These are phyloP conservation scores for Obelidium mucronatum DNA, from an alignment of 192 early-diverging fungal genomes.

Conservation along the genomic window DNA sequence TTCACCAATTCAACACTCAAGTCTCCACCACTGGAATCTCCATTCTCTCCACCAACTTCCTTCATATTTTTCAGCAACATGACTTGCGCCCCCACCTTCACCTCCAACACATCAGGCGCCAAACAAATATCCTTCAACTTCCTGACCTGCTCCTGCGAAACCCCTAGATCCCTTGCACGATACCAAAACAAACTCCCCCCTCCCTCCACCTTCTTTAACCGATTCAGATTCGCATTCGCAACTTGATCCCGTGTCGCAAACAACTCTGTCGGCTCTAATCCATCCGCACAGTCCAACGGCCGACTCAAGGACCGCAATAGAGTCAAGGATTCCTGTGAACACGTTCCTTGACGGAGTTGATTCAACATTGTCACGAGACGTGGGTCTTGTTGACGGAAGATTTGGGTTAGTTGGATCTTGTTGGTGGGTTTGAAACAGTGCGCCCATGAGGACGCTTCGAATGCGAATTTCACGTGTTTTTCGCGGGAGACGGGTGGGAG, in stretches of 20 bases:
- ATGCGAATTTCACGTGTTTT: slow-evolving; percentile 9
- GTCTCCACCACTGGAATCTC: not conserved
- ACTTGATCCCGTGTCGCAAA: slow-evolving; percentile 37
- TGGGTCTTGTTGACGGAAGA: slow-evolving; percentile 87
- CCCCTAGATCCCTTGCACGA: slow-evolving; percentile 58
- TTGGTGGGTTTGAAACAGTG: not conserved
- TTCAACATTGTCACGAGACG: slow-evolving; percentile 82
- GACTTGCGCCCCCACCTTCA: slow-evolving; percentile 84
- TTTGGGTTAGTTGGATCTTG: slow-evolving; percentile 65
- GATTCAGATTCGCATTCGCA: not conserved
- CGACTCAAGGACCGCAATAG: slow-evolving; percentile 61
- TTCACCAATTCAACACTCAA: slow-evolving; percentile 46
- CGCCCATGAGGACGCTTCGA: slow-evolving; percentile 13
- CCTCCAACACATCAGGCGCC: slow-evolving; percentile 67
- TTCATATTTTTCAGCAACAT: slow-evolving; percentile 71
- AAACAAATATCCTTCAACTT: slow-evolving; percentile 53
- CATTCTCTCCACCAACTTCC: not conserved
- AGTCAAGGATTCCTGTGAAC: slow-evolving; percentile 58
- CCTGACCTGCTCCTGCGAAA: not conserved
- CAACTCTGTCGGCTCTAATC: slow-evolving; percentile 60
- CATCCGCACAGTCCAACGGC: slow-evolving; percentile 47
- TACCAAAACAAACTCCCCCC: slow-evolving; percentile 64
- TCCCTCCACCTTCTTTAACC: slow-evolving; percentile 57
- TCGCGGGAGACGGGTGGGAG: slow-evolving; percentile 5
- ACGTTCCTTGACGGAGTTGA: slow-evolving; percentile 80